Base-by-base conservation (phyloP, 306 rosid species). In the Sesbania bispinosa region DNA sequence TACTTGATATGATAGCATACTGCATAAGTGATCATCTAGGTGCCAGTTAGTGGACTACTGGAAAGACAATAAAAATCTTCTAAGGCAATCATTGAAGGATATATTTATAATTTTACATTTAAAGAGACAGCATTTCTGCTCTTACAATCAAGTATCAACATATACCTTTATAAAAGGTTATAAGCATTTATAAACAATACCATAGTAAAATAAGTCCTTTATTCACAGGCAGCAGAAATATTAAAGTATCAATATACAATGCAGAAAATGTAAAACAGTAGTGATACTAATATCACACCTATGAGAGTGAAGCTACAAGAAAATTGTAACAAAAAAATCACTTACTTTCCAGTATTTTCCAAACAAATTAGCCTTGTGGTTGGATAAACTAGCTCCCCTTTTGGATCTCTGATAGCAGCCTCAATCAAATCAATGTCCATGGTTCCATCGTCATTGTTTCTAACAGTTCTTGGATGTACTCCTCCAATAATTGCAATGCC, bases 361-460 rank as follows among this genome's bases (percentile, higher is more conserved):
- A 93, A 88, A 86, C 98, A 93, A 69, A 93, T 85, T n/a, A 93
- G 98, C 82, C 89, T 85, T 3, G 97, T 90, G 52, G 96, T 93
- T 30, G 98, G 98, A 75, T 75, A 87, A 18, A 79, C 77, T 32
- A 93, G 72, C 47, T 80, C 96, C 51, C 80, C 79, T 41, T 58
- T 21, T 2, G 96, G 96, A 76, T 88, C 93, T 69, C 98, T 83
- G 26, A 88, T 88, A 48, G 96, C 83, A 11, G 96, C 88, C 79
- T 86, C 89, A 69, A 93, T 85, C 58, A 82, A 79, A 75, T 76
- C 75, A 45, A 90, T 69, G 63, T 93, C 93, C 96, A 90, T 93
- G 41, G 98, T 93, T 70, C 98, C 98, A 75, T 93, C 98, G 3
- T 52, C 66, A 41, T 90, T 90, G 74, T 93, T 93, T 54, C 72